Base-by-base conservation (phyloP, 257 asterid species). In the Solanum peruvianum region DNA sequence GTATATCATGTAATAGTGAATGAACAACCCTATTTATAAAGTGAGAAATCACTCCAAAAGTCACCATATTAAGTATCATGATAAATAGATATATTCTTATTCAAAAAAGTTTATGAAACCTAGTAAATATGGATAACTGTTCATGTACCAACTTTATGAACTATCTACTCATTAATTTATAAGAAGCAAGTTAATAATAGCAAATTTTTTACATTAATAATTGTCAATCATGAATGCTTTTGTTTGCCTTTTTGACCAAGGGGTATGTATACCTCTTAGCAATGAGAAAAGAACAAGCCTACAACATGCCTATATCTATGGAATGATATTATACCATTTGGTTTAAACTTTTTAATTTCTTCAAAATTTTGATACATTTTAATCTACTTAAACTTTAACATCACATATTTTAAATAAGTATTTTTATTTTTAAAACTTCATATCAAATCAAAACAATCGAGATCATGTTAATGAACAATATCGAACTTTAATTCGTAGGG, bases 221-320 rank as follows among this genome's bases (percentile, higher is more conserved):
- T 72, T 35, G 45, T 1, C 41, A 10, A 80, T 80, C 44, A 80
- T 47, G 11, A 47, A 27, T 78, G 35, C 4, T 29, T 80, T 80
- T 16, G 29, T 27, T 9, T 27, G 3, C 11, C 10, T 80, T 80
- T 47, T 47, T 47, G 18, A 80, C 85, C 20, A 27, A 45, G 66
- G 31, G 47, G 31, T 10, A 21, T 39, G n/a, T 15, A n/a, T 44
- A 13, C 35, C 41, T 45, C 35, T 13, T 29, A 29, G 44, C 85
- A 80, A 16, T 45, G 11, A 47, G 44, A 29, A 80, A 47, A 47
- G 27, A 80, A 47, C 15, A 47, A 47, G 25, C 10, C 67, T 2
- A 47, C 27, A 45, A 80, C 85, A 47, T n/a, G 25, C 84, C 84
- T 44, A 77, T 25, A 77, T 25, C 64, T 44, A 10, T 42, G 83